Percentiles rank a stretch among this genome's conserved stretches.
phyloP scores from a whole-genome alignment of 2,329 filamentous ascomycete species.

The Aspergillus pseudoterreus region DNA sequence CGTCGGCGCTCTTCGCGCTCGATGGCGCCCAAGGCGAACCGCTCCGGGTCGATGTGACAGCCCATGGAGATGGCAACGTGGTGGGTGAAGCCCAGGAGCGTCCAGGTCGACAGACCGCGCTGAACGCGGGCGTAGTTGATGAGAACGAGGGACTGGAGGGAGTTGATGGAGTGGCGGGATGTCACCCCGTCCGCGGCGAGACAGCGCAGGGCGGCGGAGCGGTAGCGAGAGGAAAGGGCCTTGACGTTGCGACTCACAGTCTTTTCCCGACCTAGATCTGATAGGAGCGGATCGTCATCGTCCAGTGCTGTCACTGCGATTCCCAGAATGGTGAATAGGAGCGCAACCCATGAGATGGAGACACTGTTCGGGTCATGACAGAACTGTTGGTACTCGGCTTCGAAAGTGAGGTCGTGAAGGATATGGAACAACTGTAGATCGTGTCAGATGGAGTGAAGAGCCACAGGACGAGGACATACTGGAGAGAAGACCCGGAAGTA shows the following conservation, averaged over 20 bases:
- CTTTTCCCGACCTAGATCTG: slow-evolving; percentile 35
- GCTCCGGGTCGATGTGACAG: slow-evolving; percentile 39
- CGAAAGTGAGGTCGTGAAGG: slow-evolving; percentile 40
- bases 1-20: slow-evolving; percentile 39
- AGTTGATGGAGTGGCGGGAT: slow-evolving; percentile 37
- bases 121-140: slow-evolving; percentile 38
- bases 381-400: slow-evolving; percentile 37
- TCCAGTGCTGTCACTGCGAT: slow-evolving; percentile 37
- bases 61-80: slow-evolving; percentile 41
- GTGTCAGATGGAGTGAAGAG: background rate
- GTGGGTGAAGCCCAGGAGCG: slow-evolving; percentile 37
- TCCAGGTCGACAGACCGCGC: slow-evolving; percentile 35
- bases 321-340: slow-evolving; percentile 37
- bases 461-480: slow-evolving; percentile 19
- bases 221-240: slow-evolving; percentile 34
- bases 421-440: slow-evolving; percentile 35
- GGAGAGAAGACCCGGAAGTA: slow-evolving; percentile 39
- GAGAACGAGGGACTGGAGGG: slow-evolving; percentile 38
- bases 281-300: slow-evolving; percentile 33
- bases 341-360: slow-evolving; percentile 36
- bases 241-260: slow-evolving; percentile 36
- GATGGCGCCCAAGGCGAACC: slow-evolving; percentile 31
- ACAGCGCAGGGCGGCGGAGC: slow-evolving; percentile 35
- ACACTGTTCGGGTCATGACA: slow-evolving; percentile 33
- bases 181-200: slow-evolving; percentile 38